These are phyloP conservation scores for Calocybe cyanea DNA, from an alignment of 768 basidiomycete species.

Conservation along the genomic window DNA sequence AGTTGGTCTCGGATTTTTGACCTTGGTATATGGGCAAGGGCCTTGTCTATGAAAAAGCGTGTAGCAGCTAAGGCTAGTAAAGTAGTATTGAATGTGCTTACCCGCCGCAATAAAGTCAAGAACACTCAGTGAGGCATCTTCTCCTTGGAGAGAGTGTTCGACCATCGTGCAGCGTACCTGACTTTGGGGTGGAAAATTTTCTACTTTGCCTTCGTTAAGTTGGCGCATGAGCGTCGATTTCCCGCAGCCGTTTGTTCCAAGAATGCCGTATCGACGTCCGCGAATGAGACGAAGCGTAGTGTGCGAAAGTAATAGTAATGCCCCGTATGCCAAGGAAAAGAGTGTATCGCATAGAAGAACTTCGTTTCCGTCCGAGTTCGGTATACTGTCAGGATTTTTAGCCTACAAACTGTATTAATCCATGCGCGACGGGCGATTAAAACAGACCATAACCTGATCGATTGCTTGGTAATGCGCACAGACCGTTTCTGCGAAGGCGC, in stretches of 20 bases:
- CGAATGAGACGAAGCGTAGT: slow-evolving; percentile 86
- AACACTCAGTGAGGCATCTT: slow-evolving; percentile 78
- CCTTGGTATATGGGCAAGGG: slow-evolving; percentile 56
- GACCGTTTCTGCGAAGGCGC: slow-evolving; percentile 57
- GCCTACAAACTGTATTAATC: slow-evolving; percentile 34
- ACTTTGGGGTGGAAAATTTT: slow-evolving; percentile 90
- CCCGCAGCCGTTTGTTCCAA: slow-evolving; percentile 94
- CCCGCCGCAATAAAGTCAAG: slow-evolving; percentile 89
- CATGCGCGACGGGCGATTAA: not conserved
- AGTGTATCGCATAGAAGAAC: slow-evolving; percentile 80
- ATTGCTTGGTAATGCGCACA: slow-evolving; percentile 73
- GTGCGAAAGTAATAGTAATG: slow-evolving; percentile 90
- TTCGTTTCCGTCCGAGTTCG: slow-evolving; percentile 70
- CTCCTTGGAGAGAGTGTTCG: slow-evolving; percentile 93
- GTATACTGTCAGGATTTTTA: slow-evolving; percentile 44
- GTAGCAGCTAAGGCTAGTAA: not conserved
- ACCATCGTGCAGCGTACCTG: slow-evolving; percentile 93
- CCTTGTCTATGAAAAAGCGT: slow-evolving; percentile 50
- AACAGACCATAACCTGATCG: slow-evolving; percentile 50
- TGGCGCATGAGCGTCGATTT: slow-evolving; percentile 97
- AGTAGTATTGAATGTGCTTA: slow-evolving; percentile 27
- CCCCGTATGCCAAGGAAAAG: slow-evolving; percentile 95
- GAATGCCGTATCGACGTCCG: slow-evolving; percentile 91
- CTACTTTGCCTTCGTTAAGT: slow-evolving; percentile 90
- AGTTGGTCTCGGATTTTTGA: slow-evolving; percentile 78